These are phyloP conservation scores for Gossypium herbaceum DNA, from an alignment of 345 rosid species.

Conservation along the genomic window DNA sequence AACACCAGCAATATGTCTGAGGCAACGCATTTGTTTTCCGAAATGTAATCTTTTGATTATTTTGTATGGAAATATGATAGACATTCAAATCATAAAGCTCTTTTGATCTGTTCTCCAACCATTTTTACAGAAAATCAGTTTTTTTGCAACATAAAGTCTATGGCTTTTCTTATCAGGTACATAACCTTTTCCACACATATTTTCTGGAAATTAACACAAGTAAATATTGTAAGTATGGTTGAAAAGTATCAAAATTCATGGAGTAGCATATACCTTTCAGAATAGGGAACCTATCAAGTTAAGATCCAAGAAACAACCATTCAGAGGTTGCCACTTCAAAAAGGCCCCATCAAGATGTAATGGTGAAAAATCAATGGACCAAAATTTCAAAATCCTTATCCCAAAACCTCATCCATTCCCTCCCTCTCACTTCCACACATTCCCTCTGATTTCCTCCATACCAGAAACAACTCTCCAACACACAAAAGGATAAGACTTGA, in stretches of 20 bases:
- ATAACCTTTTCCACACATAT: not conserved
- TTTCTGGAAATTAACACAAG: not conserved
- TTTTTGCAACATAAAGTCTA: not conserved
- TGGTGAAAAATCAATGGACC: not conserved
- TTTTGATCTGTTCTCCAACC: not conserved
- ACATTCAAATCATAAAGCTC: not conserved
- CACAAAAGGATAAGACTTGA: conserved; percentile 33
- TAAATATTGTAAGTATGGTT: not conserved
- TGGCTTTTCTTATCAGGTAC: not conserved
- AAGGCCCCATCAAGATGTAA: conserved; percentile 8
- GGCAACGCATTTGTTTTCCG: not conserved
- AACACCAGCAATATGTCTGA: not conserved
- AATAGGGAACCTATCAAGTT: not conserved
- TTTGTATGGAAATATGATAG: not conserved
- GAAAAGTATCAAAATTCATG: not conserved
- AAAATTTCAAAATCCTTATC: conserved; percentile 60
- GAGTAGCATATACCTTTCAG: conserved; percentile 20
- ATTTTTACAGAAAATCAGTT: not conserved
- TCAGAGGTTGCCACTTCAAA: conserved; percentile 28
- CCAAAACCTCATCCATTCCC: conserved; percentile 58
- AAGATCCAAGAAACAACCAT: not conserved
- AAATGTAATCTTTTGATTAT: not conserved
- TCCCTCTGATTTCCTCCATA: conserved; percentile 30
- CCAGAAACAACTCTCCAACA: conserved; percentile 12
- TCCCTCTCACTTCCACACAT: conserved; percentile 51